These are phyloP conservation scores for Poa annua DNA, from an alignment of 176 grass and related monocot genomes.

Conservation along the genomic window DNA sequence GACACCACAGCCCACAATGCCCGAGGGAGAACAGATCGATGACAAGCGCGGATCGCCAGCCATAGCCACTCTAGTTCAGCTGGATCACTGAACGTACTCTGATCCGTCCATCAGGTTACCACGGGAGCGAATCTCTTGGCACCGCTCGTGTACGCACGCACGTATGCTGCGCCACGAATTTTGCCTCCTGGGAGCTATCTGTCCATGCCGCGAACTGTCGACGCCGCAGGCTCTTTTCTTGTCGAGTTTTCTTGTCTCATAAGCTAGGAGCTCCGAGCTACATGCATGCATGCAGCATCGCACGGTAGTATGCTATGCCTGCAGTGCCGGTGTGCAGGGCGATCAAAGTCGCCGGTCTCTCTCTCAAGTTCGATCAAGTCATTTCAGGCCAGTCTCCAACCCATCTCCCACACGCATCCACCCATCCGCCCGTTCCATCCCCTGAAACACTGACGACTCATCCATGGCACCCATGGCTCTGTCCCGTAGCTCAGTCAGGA, in stretches of 20 bases:
- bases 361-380: background rate
- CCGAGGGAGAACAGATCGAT: constrained; percentile 4
- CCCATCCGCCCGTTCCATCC: background rate
- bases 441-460: constrained; percentile 1
- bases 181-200: constrained; percentile 7
- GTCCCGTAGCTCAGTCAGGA: background rate
- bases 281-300: background rate
- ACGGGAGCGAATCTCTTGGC: constrained; percentile 24
- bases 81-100: background rate
- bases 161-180: constrained; percentile 21
- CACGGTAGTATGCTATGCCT: too few relatives aligned
- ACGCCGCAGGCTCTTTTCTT: constrained; percentile 44
- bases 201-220: background rate
- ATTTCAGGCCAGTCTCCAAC: constrained; percentile 20
- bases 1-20: constrained; percentile 7
- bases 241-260: constrained; percentile 41
- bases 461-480: background rate
- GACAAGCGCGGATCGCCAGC: background rate
- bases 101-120: constrained; percentile 9
- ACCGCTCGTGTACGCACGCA: too few relatives aligned
- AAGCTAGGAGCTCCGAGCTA: background rate
- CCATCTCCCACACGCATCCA: constrained; percentile 42
- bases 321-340: background rate
- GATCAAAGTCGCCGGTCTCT: constrained; percentile 3
- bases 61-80: too few relatives aligned